These are phyloP conservation scores for Trichosporon ovoides DNA, from an alignment of 1,284 basidiomycete genomes.

Conservation along the genomic window DNA sequence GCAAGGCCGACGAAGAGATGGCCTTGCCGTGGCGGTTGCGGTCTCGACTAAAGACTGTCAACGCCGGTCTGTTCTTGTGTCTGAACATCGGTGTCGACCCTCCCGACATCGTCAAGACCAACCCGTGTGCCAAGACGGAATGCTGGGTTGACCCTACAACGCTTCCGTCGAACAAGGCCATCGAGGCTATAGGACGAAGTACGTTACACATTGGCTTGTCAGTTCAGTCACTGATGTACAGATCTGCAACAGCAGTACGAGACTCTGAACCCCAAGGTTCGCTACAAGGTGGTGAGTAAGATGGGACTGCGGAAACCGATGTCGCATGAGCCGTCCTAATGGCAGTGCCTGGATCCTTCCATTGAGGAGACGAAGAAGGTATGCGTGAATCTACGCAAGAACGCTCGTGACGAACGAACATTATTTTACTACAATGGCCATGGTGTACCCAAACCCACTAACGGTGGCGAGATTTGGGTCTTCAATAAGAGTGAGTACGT, in stretches of 20 bases:
- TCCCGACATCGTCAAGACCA: slow-evolving; percentile 94
- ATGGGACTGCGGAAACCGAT: not conserved
- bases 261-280: slow-evolving; percentile 74
- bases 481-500: slow-evolving; percentile 69
- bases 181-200: slow-evolving; percentile 51
- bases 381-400: slow-evolving; percentile 76
- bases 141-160: slow-evolving; percentile 96
- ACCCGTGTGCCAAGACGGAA: slow-evolving; percentile 89
- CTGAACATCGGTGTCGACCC: slow-evolving; percentile 97
- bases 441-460: slow-evolving; percentile 93
- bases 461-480: slow-evolving; percentile 96
- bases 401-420: slow-evolving; percentile 88
- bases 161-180: slow-evolving; percentile 77
- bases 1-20: slow-evolving; percentile 34
- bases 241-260: slow-evolving; percentile 94
- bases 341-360: slow-evolving; percentile 79
- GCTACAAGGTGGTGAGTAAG: slow-evolving; percentile 65
- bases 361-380: slow-evolving; percentile 91
- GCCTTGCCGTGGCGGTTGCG: slow-evolving; percentile 64
- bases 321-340: slow-evolving; percentile 9
- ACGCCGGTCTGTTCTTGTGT: slow-evolving; percentile 89
- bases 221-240: slow-evolving; percentile 24
- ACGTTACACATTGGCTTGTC: slow-evolving; percentile 9
- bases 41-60: slow-evolving; percentile 81
- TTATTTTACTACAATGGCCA: slow-evolving; percentile 99